Conservation (phyloP, 805 yeast species). For the Metschnikowia cerradonensis region DNA sequence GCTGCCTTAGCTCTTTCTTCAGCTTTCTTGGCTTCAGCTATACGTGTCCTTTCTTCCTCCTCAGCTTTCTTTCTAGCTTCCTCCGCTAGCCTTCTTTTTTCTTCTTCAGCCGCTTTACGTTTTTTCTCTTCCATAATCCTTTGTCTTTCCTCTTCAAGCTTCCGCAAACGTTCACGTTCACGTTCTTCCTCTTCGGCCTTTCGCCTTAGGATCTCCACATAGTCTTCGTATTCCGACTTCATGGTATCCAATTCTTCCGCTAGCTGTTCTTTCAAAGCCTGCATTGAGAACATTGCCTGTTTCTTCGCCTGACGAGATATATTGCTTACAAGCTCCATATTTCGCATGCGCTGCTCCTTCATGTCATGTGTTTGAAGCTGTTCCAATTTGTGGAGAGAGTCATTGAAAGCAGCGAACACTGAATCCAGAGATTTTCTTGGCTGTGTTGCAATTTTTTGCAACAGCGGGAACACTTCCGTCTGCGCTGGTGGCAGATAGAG, state of each 20-base stretch:
- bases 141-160: slow-evolving; percentile 11
- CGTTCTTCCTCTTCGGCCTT: neutral
- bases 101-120: slow-evolving; percentile 13
- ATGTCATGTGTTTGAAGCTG: slow-evolving; percentile 4
- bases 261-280: neutral
- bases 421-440: neutral
- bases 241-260: neutral
- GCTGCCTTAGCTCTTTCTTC: slow-evolving; percentile 18
- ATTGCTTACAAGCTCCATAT: neutral
- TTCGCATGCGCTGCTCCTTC: neutral
- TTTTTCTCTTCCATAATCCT: slow-evolving; percentile 10
- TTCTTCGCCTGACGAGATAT: neutral
- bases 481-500: slow-evolving; percentile 2
- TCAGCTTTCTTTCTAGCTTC: slow-evolving; percentile 17
- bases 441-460: neutral
- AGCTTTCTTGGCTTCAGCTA: slow-evolving; percentile 9
- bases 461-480: neutral
- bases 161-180: slow-evolving; percentile 1
- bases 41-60: slow-evolving; percentile 10
- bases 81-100: slow-evolving; percentile 14
- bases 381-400: slow-evolving; percentile 7
- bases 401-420: slow-evolving; percentile 5
- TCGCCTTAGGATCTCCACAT: neutral
- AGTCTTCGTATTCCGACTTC: neutral
- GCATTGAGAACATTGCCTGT: neutral